These are phyloP conservation scores for Cercospora sp. DNA, from an alignment of 2,329 filamentous ascomycete genomes.

Conservation along the genomic window DNA sequence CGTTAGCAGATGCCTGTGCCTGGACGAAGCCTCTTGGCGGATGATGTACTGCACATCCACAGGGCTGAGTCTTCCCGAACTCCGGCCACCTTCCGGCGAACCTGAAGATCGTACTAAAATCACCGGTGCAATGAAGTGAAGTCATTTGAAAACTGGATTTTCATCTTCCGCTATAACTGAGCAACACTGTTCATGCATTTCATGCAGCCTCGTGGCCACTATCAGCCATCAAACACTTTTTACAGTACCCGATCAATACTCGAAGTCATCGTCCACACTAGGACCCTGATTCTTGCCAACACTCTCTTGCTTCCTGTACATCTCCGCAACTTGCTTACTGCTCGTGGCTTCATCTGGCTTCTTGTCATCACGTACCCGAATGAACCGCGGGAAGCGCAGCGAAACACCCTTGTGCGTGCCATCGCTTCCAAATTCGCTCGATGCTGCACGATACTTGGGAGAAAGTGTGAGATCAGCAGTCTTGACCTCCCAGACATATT, in stretches of 20 bases:
- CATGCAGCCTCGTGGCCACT: not conserved
- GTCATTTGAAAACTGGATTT: not conserved
- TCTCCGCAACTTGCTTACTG: slow-evolving; percentile 84
- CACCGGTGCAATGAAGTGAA: not conserved
- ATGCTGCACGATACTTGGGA: slow-evolving; percentile 89
- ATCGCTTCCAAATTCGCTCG: slow-evolving; percentile 67
- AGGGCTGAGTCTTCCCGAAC: slow-evolving; percentile 6
- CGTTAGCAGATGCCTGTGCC: slow-evolving; percentile 13
- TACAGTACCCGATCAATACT: slow-evolving; percentile 65
- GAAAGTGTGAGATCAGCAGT: slow-evolving; percentile 92
- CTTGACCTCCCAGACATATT: slow-evolving; percentile 95
- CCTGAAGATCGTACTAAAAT: not conserved
- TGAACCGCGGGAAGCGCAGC: slow-evolving; percentile 87
- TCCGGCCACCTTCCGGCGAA: not conserved
- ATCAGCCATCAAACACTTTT: not conserved
- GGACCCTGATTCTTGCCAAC: slow-evolving; percentile 83
- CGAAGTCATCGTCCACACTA: slow-evolving; percentile 92
- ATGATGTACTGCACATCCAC: slow-evolving; percentile 7
- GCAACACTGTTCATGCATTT: not conserved
- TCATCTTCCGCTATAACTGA: not conserved
- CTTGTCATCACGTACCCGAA: slow-evolving; percentile 91
- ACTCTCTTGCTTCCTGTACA: slow-evolving; percentile 94
- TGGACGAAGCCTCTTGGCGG: slow-evolving; percentile 4
- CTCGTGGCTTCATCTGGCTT: slow-evolving; percentile 88
- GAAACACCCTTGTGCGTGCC: slow-evolving; percentile 74